Evolutionary conservation across 2,329 filamentous ascomycete species (phyloP).

Genomic region (Xylaria sp.): DNA sequence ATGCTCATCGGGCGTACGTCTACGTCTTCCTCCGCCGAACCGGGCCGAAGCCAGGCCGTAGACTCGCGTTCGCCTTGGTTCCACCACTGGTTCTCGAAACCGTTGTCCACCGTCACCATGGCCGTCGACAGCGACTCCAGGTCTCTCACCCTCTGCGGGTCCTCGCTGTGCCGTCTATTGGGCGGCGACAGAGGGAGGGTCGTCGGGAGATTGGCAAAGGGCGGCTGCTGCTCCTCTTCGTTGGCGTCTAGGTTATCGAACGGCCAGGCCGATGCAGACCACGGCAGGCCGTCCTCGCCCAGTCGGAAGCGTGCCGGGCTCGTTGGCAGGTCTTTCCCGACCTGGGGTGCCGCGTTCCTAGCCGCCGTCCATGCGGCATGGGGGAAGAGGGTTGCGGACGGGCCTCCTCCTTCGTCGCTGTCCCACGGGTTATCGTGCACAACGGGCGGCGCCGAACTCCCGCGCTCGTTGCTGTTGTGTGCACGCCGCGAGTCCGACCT

Average conservation of each 20-base stretch:
- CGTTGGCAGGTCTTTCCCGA: slow-evolving; percentile 59
- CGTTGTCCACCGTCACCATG: slow-evolving; percentile 68
- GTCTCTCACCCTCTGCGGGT: slow-evolving; percentile 54
- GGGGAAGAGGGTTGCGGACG: slow-evolving; percentile 47
- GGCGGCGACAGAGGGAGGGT: slow-evolving; percentile 42
- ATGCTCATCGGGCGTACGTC: slow-evolving; percentile 42
- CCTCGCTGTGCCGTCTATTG: slow-evolving; percentile 43
- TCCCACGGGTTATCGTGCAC: slow-evolving; percentile 62
- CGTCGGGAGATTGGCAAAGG: slow-evolving; percentile 43
- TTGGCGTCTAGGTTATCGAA: slow-evolving; percentile 45
- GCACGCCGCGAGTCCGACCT: slow-evolving; percentile 44
- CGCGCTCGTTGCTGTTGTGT: slow-evolving; percentile 58
- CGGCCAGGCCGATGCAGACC: slow-evolving; percentile 56
- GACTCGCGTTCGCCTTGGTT: slow-evolving; percentile 57
- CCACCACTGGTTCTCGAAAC: slow-evolving; percentile 69
- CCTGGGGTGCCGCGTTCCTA: slow-evolving; percentile 41
- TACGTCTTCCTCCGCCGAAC: slow-evolving; percentile 38
- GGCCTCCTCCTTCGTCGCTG: slow-evolving; percentile 48
- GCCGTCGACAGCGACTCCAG: slow-evolving; percentile 63
- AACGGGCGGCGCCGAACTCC: slow-evolving; percentile 62
- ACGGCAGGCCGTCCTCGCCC: slow-evolving; percentile 61
- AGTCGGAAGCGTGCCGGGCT: slow-evolving; percentile 55
- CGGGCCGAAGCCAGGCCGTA: slow-evolving; percentile 38
- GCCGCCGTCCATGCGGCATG: slow-evolving; percentile 38
- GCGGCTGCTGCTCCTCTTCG: slow-evolving; percentile 34